A percentile compares a stretch with the other conserved stretches of the same genome.
Conservation (phyloP, 345 rosid genomes). For the Populus tremula region DNA sequence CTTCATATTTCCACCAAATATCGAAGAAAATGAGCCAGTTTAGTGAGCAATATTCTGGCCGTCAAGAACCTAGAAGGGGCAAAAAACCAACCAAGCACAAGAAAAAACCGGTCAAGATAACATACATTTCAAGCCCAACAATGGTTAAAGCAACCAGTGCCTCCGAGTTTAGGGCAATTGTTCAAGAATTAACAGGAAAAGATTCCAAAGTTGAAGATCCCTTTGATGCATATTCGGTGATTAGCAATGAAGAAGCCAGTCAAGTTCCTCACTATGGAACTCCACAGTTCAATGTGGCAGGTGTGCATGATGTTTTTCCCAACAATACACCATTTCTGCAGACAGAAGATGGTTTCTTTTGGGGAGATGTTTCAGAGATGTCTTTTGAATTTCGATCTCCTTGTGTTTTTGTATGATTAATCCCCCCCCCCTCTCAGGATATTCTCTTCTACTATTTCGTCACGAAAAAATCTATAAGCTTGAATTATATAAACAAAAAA, state of each 20-base stretch:
- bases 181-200: constrained; percentile 50
- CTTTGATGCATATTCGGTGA: neutral
- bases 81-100: constrained; percentile 12
- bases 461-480: too few relatives aligned
- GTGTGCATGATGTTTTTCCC: neutral
- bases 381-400: constrained; percentile 17
- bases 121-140: constrained; percentile 47
- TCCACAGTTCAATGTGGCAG: neutral
- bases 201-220: constrained; percentile 24
- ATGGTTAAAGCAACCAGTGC: constrained; percentile 37
- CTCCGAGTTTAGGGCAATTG: constrained; percentile 45
- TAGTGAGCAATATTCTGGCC: neutral
- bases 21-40: constrained; percentile 4
- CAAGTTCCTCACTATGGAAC: neutral
- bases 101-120: constrained; percentile 46
- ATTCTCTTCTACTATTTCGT: too few relatives aligned
- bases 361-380: constrained; percentile 23
- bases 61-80: neutral
- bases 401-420: neutral
- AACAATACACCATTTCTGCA: neutral
- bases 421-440: too few relatives aligned
- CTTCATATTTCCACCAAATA: neutral
- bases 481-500: too few relatives aligned
- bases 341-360: constrained; percentile 9
- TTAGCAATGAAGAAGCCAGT: neutral